These are phyloP conservation scores for Russula emetica DNA, from an alignment of 768 basidiomycete species.

Conservation along the genomic window DNA sequence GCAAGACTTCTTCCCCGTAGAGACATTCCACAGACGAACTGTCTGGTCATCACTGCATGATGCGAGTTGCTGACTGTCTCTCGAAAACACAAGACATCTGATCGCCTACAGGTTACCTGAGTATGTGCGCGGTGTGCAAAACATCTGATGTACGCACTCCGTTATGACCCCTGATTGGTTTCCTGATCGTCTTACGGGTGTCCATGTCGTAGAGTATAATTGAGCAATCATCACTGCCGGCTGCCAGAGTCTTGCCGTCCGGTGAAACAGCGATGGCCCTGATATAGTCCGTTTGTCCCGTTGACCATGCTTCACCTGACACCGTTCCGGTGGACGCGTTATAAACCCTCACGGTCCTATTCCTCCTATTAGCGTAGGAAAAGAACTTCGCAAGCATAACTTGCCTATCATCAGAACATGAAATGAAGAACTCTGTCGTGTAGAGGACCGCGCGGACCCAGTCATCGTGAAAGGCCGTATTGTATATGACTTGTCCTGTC, in stretches of 20 bases:
- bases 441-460: constrained; percentile 14
- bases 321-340: constrained; percentile 11
- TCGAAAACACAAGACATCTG: constrained; percentile 14
- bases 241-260: constrained; percentile 29
- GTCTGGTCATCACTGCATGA: constrained; percentile 14
- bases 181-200: background rate
- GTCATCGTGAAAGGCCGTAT: constrained; percentile 18
- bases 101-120: background rate
- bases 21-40: constrained; percentile 20
- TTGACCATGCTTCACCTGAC: constrained; percentile 11
- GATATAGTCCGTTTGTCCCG: constrained; percentile 17
- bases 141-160: background rate
- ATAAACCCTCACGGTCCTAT: constrained; percentile 22
- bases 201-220: constrained; percentile 21
- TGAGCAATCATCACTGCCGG: constrained; percentile 10
- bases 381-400: background rate
- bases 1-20: constrained; percentile 13
- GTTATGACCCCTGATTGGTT: constrained; percentile 13
- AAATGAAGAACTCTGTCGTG: constrained; percentile 11
- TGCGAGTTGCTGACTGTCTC: constrained; percentile 8
- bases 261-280: constrained; percentile 31
- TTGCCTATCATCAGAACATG: constrained; percentile 15
- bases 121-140: background rate
- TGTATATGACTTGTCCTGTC: constrained; percentile 11
- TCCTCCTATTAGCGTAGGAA: background rate